Conservation (phyloP, 169 alveolate species). For the Plasmodium cynomolgi region DNA sequence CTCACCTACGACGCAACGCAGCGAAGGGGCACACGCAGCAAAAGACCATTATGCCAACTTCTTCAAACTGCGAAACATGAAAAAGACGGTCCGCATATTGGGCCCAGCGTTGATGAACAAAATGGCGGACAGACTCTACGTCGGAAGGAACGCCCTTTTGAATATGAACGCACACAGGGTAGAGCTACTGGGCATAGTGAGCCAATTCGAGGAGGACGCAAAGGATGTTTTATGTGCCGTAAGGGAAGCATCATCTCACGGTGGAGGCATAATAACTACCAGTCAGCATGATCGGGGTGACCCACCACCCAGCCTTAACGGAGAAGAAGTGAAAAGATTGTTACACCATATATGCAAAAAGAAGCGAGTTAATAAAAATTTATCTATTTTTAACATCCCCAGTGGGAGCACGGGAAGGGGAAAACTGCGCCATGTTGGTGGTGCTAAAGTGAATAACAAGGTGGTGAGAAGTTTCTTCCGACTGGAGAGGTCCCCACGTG, state of each 20-base stretch:
- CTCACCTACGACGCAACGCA: neutral
- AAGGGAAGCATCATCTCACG: neutral
- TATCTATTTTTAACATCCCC: conserved; percentile 23
- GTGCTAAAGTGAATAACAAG: conserved; percentile 1
- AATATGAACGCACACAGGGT: conserved; percentile 14
- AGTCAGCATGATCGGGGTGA: neutral
- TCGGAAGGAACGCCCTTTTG: neutral
- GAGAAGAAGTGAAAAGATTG: neutral
- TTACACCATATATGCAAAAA: neutral
- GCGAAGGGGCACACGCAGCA: neutral
- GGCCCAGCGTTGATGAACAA: conserved; percentile 6
- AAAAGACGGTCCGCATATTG: neutral
- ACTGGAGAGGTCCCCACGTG: neutral
- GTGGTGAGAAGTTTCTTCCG: conserved; percentile 16
- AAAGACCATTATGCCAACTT: neutral
- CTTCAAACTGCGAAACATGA: conserved; percentile 53
- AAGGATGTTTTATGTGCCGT: neutral
- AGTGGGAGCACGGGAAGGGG: neutral
- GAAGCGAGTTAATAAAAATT: conserved; percentile 28
- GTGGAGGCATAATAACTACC: neutral
- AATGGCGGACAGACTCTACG: conserved; percentile 12
- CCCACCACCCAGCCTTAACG: neutral
- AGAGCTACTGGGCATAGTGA: neutral
- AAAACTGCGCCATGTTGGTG: neutral
- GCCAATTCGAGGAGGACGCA: conserved; percentile 1